Base-by-base conservation (phyloP, 495 filamentous ascomycete genomes). In the Haplographium delicatum region DNA sequence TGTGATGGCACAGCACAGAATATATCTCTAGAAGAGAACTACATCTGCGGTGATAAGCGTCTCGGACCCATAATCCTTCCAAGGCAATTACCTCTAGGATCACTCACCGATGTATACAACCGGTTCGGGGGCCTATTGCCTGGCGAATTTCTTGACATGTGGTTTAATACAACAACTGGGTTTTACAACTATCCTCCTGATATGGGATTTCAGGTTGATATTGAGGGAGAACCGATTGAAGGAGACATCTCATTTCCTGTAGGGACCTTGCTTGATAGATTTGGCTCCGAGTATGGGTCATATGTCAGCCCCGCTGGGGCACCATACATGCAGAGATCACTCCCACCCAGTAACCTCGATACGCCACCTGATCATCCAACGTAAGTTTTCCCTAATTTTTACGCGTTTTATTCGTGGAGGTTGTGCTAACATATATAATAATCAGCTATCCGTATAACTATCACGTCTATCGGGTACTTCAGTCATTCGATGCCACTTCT, bases 231-330 rank as follows among this genome's bases (percentile, higher is more conserved):
- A 0, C 61, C 69, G 1, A 78, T 81, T 37, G 40, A 62, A 15
- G 75, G 72, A 2, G 72, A 71, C 23, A 61, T 72, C 31, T 73
- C 69, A 1, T 63, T 82, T 0, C 48, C 47, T 4, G 63, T 56
- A 1, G 77, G 75, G 5, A 67, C 67, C 41, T 60, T 76, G 49
- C 37, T 82, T n/a, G 78, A 82, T 50, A 64, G 79, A 6, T 82
- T 81, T 47, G 78, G 79, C 0, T 62, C 61, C 10, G 72, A 78
- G 53, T 66, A 62, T 41, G 69, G 69, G 16, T 62, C 37, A 0
- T 80, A 68, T 56, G 58, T 78, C 19, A 65, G 63, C 5, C 72
- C 75, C 1, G 62, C 71, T 13, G 75, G 68, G 4, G 69, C 75
- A 19, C 72, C 75, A 15, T 82, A 74, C 46, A 66, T 72, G 44